Conservation (phyloP, 2,329 filamentous ascomycete genomes). For the Lecanosticta acicola region DNA sequence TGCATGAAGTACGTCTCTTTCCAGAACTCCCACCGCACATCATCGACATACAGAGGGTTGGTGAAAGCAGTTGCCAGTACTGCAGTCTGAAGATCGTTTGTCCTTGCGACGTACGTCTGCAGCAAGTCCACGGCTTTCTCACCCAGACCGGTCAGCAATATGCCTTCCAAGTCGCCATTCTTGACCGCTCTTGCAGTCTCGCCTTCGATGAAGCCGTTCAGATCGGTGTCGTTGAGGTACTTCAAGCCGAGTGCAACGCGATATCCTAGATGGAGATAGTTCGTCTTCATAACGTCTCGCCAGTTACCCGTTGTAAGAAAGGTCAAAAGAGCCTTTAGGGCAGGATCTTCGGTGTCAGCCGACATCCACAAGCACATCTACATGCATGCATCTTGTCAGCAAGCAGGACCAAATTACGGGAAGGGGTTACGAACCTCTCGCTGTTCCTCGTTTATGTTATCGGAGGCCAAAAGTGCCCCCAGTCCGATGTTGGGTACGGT, state of each 20-base stretch:
- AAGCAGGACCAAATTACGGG: not conserved
- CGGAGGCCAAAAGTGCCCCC: conserved; percentile 44
- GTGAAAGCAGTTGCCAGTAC: conserved; percentile 69
- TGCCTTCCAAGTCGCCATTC: conserved; percentile 68
- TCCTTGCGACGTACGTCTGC: conserved; percentile 68
- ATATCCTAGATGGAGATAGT: conserved; percentile 67
- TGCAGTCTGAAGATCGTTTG: conserved; percentile 72
- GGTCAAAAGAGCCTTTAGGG: conserved; percentile 71
- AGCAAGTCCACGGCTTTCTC: conserved; percentile 69
- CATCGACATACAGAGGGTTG: conserved; percentile 69
- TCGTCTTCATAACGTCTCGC: conserved; percentile 66
- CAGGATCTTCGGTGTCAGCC: conserved; percentile 65
- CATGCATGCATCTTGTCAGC: not conserved
- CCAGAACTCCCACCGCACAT: conserved; percentile 70
- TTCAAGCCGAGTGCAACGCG: conserved; percentile 66
- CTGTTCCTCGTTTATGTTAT: conserved; percentile 52
- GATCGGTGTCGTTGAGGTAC: conserved; percentile 57
- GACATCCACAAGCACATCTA: conserved; percentile 55
- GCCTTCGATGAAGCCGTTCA: conserved; percentile 40
- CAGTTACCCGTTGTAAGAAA: conserved; percentile 73
- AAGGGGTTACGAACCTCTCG: conserved; percentile 36
- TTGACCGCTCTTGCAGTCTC: conserved; percentile 57
- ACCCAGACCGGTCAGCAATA: conserved; percentile 71
- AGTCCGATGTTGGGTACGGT: conserved; percentile 54
- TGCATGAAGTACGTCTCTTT: conserved; percentile 67